Percentiles rank a stretch among this genome's conserved stretches.
phyloP scores from a whole-genome alignment of 305 asterid genomes.

The Fraxinus greggii region DNA sequence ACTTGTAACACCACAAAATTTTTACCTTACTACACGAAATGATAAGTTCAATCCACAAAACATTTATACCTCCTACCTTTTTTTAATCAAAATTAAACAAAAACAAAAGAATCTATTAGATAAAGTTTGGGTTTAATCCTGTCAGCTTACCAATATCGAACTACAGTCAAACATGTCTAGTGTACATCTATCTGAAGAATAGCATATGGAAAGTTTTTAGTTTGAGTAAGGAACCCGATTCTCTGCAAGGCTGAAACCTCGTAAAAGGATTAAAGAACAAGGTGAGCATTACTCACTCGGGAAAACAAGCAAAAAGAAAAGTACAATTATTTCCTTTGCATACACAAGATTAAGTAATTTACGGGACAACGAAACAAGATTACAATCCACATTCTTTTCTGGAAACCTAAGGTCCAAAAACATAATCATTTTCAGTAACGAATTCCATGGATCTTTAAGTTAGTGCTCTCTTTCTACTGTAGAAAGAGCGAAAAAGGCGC shows the following conservation, averaged over 20 bases:
- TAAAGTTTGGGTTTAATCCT: not conserved
- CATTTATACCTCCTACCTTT: not conserved
- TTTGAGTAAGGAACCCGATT: not conserved
- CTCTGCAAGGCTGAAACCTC: not conserved
- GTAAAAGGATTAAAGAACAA: not conserved
- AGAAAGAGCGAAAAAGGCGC: constrained; percentile 44
- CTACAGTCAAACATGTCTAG: not conserved
- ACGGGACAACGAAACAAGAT: not conserved
- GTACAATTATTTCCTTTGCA: not conserved
- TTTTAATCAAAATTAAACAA: too few relatives aligned
- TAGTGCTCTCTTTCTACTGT: constrained; percentile 16
- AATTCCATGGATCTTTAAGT: not conserved
- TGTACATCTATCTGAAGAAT: not conserved
- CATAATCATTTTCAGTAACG: not conserved
- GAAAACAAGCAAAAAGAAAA: not conserved
- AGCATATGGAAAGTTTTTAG: not conserved
- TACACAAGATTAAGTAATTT: not conserved
- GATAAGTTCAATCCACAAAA: not conserved
- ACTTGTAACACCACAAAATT: not conserved
- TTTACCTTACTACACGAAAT: not conserved
- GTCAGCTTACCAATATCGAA: not conserved
- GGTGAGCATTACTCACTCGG: not conserved
- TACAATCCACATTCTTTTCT: not conserved
- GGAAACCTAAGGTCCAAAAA: not conserved
- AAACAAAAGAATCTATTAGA: not conserved